Evolutionary conservation across 371 early-diverging fungal genomes (phyloP), one percentile per base, ranked within the genome.

Genomic region (Rhizomucor miehei): DNA sequence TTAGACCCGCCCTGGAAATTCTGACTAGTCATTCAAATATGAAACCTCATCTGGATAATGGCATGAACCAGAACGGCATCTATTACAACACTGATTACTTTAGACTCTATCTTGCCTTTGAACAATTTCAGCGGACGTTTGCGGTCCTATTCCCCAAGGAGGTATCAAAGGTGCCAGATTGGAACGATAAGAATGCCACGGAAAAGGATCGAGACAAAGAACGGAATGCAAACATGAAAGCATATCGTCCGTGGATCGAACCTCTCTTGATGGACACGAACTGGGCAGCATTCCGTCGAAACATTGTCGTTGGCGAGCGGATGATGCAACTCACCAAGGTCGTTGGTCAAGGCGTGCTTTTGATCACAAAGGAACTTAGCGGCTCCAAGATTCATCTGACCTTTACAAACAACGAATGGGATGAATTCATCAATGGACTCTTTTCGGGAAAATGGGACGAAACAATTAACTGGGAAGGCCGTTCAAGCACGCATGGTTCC

Each of bases 1-100:
- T 71, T 13, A 53, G 59, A 35, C 74, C 73, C 3, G 61, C 71
- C 1, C 43, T 73, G 16, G 56, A 56, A 12, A 67, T 71, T 13
- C 55, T 77, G 8, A 64, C 67, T 8, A 38, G 36, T 6, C 71
- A 73, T 35, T 67, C 71, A 29, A 73, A 71, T 21, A 68, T 71
- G 71, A 77, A 77, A 38, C 77, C 77, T 1, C 77, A 77, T 54
- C 44, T 71, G 39, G 73, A 71, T 41, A 73, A 69, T 19, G 77
- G 77, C 23, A 77, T 77, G 77, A 77, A 77, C 45, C 73, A 73
- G 57, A 73, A 77, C 40, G 77, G 77, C 21, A 77, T 77, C 11
- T 77, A 73, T 36, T 77, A 77, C 50, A 77, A 77, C 34, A 60
- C 59, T 21, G 77, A 77, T 44, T 77, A 77, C 39, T 77, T 67